Percentiles rank a stretch among this genome's conserved stretches.
These are phyloP conservation scores for Boletus pseudopeckii DNA, from an alignment of 768 basidiomycete species.

Conservation along the genomic window DNA sequence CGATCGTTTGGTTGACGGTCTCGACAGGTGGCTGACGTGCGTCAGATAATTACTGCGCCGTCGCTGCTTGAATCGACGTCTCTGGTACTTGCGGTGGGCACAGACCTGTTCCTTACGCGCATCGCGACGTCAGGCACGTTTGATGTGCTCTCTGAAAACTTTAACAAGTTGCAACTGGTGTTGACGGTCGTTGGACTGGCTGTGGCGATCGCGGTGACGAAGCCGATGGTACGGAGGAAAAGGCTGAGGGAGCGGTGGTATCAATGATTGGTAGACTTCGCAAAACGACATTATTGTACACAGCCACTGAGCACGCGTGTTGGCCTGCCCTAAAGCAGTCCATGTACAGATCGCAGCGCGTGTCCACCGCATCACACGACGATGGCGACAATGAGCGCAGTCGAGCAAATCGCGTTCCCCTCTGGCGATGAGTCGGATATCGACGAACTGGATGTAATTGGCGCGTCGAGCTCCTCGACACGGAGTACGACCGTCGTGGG, in stretches of 20 bases:
- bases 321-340: slow-evolving; percentile 23
- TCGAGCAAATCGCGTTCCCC: slow-evolving; percentile 10
- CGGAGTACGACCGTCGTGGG: slow-evolving; percentile 29
- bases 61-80: slow-evolving; percentile 91
- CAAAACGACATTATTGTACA: not conserved
- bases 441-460: slow-evolving; percentile 32
- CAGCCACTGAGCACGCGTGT: slow-evolving; percentile 20
- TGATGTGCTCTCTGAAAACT: slow-evolving; percentile 86
- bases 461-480: slow-evolving; percentile 22
- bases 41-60: slow-evolving; percentile 70
- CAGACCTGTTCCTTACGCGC: slow-evolving; percentile 87
- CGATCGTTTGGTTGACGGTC: not conserved
- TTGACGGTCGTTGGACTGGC: slow-evolving; percentile 72
- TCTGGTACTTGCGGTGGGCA: slow-evolving; percentile 78
- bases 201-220: slow-evolving; percentile 73
- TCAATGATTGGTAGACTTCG: slow-evolving; percentile 5
- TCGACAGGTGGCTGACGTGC: slow-evolving; percentile 62
- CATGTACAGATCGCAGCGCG: not conserved
- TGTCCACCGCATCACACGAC: not conserved
- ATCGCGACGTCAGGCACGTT: slow-evolving; percentile 87
- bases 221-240: slow-evolving; percentile 77
- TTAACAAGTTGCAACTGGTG: slow-evolving; percentile 91
- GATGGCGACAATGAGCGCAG: slow-evolving; percentile 1
- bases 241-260: slow-evolving; percentile 73
- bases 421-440: slow-evolving; percentile 10